phyloP scores from a whole-genome alignment of 2,329 filamentous ascomycete genomes.

The Monilinia vaccinii-corymbosi region DNA sequence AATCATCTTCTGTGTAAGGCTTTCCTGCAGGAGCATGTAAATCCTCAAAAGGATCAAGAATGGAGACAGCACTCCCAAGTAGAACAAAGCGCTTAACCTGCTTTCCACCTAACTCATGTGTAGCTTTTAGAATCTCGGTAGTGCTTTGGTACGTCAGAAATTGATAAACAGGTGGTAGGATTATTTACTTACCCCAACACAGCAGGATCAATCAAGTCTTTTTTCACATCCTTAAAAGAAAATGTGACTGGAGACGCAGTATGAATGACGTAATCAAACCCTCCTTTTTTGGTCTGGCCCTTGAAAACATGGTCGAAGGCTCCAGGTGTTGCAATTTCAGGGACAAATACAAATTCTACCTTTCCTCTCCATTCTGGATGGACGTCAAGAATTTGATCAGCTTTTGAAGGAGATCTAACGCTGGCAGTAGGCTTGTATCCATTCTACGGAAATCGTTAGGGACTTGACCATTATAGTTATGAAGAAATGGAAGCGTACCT shows the following conservation, averaged over 20 bases:
- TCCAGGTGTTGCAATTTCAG: slow-evolving; percentile 57
- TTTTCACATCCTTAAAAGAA: slow-evolving; percentile 25
- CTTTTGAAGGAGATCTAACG: slow-evolving; percentile 36
- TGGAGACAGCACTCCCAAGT: slow-evolving; percentile 42
- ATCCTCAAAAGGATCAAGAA: slow-evolving; percentile 51
- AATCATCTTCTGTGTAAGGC: slow-evolving; percentile 42
- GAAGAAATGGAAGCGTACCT: neutral
- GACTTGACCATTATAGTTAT: neutral
- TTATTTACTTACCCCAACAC: slow-evolving; percentile 33
- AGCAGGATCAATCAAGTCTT: slow-evolving; percentile 41
- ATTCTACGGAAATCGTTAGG: neutral
- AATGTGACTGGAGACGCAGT: slow-evolving; percentile 49
- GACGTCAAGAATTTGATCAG: slow-evolving; percentile 32
- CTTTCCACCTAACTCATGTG: slow-evolving; percentile 44
- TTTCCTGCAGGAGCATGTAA: slow-evolving; percentile 40
- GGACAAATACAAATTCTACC: slow-evolving; percentile 39
- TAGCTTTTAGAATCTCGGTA: slow-evolving; percentile 61
- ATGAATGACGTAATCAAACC: slow-evolving; percentile 43
- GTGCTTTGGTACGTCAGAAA: slow-evolving; percentile 31
- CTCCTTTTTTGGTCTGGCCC: slow-evolving; percentile 47
- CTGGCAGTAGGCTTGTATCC: slow-evolving; percentile 26
- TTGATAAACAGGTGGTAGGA: neutral
- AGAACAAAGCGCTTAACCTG: slow-evolving; percentile 35
- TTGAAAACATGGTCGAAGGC: slow-evolving; percentile 50
- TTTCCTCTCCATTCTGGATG: slow-evolving; percentile 27